phyloP scores from a whole-genome alignment of 331 rosid genomes.

The Telfairia occidentalis region DNA sequence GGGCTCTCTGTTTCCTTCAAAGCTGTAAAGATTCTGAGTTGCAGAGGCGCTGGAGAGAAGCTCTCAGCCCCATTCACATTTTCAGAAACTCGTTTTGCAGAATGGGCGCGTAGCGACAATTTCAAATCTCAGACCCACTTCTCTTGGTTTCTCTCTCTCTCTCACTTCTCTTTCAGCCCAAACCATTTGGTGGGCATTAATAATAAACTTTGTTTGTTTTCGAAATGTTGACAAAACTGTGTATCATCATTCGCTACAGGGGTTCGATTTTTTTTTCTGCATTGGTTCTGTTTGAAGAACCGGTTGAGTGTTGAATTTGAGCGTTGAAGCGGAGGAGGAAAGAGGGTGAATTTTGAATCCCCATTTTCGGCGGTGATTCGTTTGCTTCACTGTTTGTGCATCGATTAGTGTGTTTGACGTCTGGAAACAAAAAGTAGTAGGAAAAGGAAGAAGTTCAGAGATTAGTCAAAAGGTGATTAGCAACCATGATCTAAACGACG shows the following conservation, averaged over 20 bases:
- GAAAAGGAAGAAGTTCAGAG: neutral
- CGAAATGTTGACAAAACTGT: neutral
- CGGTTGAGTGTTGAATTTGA: neutral
- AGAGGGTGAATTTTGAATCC: neutral
- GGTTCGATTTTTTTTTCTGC: neutral
- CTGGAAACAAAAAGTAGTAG: conserved; percentile 4
- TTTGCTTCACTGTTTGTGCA: neutral
- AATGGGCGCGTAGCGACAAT: conserved; percentile 3
- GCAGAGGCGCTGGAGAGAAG: neutral
- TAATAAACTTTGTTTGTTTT: neutral
- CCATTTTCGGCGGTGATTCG: neutral
- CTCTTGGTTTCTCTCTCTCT: neutral
- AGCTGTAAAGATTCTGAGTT: conserved; percentile 15
- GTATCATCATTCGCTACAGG: neutral
- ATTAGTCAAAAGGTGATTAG: conserved; percentile 10
- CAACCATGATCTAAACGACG: neutral
- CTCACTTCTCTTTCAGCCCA: neutral
- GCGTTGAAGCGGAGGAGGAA: neutral
- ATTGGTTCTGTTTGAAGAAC: neutral
- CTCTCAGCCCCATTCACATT: neutral
- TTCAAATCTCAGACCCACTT: conserved; percentile 1
- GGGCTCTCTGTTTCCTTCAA: neutral
- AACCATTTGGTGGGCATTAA: neutral
- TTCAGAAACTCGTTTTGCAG: neutral
- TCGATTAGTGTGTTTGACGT: neutral